Evolutionary conservation across 225 moss, liverwort and hornwort genomes (phyloP).

Genomic region (Climacium dendroides): DNA sequence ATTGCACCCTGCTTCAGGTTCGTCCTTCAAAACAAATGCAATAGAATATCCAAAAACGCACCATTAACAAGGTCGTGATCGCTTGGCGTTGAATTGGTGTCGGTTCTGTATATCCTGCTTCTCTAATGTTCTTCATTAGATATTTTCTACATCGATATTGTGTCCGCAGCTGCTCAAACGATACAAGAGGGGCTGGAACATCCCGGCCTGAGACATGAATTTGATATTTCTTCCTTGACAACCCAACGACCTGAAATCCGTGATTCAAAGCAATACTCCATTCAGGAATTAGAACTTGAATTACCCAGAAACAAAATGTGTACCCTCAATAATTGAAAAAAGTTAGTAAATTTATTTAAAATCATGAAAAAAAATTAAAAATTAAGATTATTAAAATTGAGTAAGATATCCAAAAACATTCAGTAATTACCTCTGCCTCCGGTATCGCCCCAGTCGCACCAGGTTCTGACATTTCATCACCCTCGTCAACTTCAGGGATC

Average conservation of each 20-base stretch:
- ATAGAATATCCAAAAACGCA: neutral
- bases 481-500: neutral
- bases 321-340: neutral
- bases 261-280: neutral
- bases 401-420: neutral
- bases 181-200: constrained; percentile 53
- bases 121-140: constrained; percentile 38
- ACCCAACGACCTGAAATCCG: constrained; percentile 19
- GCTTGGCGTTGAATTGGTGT: constrained; percentile 96
- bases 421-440: constrained; percentile 27
- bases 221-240: constrained; percentile 56
- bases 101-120: constrained; percentile 60
- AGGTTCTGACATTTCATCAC: neutral
- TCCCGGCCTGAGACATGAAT: constrained; percentile 79
- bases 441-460: constrained; percentile 1
- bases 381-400: neutral
- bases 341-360: neutral
- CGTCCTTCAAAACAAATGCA: neutral
- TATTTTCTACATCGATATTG: constrained; percentile 59
- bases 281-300: neutral
- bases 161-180: constrained; percentile 58
- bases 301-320: neutral
- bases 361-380: neutral
- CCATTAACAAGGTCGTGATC: constrained; percentile 53
- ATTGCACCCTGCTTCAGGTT: neutral